Conservation (phyloP, 2,329 filamentous ascomycete genomes). For the Daldinia sp. region DNA sequence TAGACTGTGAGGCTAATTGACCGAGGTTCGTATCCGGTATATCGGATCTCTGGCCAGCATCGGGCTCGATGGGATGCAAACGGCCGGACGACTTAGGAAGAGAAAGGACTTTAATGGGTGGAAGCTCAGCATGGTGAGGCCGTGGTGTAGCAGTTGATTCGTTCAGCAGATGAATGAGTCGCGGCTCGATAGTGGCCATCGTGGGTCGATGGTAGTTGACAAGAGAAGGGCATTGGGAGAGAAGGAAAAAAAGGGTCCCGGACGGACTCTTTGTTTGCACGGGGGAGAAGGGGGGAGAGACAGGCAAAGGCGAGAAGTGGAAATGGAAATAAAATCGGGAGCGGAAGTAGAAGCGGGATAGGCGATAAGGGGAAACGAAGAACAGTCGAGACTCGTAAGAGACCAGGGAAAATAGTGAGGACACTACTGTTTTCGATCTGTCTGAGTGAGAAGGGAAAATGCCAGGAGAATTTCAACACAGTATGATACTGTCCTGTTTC, state of each 20-base stretch:
- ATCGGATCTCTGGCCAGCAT: conserved; percentile 54
- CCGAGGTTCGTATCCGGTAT: conserved; percentile 43
- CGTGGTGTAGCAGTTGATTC: conserved; percentile 60
- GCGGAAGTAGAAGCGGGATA: conserved; percentile 18
- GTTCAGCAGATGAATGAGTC: conserved; percentile 71
- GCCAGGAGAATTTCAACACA: conserved; percentile 20
- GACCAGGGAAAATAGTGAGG: conserved; percentile 12
- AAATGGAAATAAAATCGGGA: conserved; percentile 21
- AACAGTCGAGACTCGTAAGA: conserved; percentile 20
- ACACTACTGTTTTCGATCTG: conserved; percentile 15
- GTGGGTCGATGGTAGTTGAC: conserved; percentile 49
- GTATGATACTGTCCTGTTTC: conserved; percentile 21
- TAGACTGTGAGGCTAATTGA: conserved; percentile 42
- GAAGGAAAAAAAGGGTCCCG: conserved; percentile 28
- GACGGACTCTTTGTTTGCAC: conserved; percentile 31
- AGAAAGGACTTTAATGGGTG: conserved; percentile 60
- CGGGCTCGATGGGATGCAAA: conserved; percentile 58
- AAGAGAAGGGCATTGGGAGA: conserved; percentile 51
- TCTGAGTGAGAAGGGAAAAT: conserved; percentile 13
- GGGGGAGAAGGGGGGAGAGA: conserved; percentile 33
- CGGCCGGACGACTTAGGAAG: conserved; percentile 55
- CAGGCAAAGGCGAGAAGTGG: conserved; percentile 16
- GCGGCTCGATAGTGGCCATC: conserved; percentile 73
- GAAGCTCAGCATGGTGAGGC: conserved; percentile 59
- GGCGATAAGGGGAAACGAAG: conserved; percentile 19